phyloP scores from a whole-genome alignment of 2,329 filamentous ascomycete genomes.

The Hirsutella thompsonii region DNA sequence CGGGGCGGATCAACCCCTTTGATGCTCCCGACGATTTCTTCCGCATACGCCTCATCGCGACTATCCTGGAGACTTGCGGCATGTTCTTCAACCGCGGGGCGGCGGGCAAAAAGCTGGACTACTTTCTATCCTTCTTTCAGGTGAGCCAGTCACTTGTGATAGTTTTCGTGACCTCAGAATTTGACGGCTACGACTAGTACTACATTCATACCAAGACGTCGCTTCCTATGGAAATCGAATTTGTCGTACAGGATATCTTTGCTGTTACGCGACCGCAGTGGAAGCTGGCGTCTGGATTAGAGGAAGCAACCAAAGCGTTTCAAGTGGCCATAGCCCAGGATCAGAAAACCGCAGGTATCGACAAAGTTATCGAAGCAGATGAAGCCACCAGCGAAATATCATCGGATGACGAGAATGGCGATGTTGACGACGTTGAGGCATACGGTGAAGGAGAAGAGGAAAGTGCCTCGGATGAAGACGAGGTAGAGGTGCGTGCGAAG shows the following conservation, averaged over 20 bases:
- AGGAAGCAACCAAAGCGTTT: constrained; percentile 75
- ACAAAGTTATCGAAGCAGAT: constrained; percentile 57
- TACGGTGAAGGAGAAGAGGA: constrained; percentile 49
- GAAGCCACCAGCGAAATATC: constrained; percentile 57
- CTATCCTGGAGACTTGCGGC: constrained; percentile 85
- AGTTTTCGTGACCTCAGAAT: background rate
- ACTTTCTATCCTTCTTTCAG: constrained; percentile 93
- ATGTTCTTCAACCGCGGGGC: constrained; percentile 91
- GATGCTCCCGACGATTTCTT: constrained; percentile 94
- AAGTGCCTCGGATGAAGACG: constrained; percentile 47
- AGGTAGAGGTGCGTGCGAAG: constrained; percentile 36
- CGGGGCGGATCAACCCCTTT: constrained; percentile 62
- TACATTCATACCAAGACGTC: constrained; percentile 86
- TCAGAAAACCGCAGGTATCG: constrained; percentile 65
- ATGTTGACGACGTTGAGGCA: constrained; percentile 50
- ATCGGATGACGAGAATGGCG: constrained; percentile 64
- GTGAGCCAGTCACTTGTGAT: constrained; percentile 20
- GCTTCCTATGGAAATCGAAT: constrained; percentile 93
- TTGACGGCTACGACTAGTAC: constrained; percentile 40
- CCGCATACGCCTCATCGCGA: constrained; percentile 80
- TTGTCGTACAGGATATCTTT: constrained; percentile 88
- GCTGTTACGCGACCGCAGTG: constrained; percentile 77
- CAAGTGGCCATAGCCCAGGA: constrained; percentile 82
- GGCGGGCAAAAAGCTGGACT: constrained; percentile 94
- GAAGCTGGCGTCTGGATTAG: constrained; percentile 69